Base-by-base conservation (phyloP, 495 filamentous ascomycete species). In the Corynascus novoguineensis region DNA sequence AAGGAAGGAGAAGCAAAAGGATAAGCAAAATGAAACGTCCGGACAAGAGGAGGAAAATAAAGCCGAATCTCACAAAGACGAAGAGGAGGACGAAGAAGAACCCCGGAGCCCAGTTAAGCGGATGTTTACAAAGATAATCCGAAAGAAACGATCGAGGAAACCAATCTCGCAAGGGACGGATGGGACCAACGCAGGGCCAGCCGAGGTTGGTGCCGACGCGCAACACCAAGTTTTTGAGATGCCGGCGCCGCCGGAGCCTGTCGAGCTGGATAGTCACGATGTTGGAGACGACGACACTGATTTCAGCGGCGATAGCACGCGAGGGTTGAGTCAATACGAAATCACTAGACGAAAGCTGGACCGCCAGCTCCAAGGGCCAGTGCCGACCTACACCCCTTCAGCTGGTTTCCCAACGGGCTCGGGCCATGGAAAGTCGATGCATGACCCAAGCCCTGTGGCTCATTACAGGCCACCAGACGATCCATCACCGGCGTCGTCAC, bases 151-250 rank as follows among this genome's bases (percentile, higher is more conserved):
- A 29, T 66, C 63, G 12, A 64, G 61, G 58, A 55, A 55, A 46
- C 49, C 64, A 2, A 35, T 22, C 8, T 32, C 29, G 11, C 59
- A 63, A 25, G 63, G 64, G 28, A 54, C 61, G 9, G 37, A 64
- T 25, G 58, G 53, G 31, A 61, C 38, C 38, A 66, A 58, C 12
- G 10, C 47, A 4, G 64, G 71, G 24, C 65, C 72, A 5, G 68
- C 66, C 25, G 77, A 79, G 60, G 76, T 80, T 5, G 74, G 64
- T 11, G 75, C 75, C 7, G 75, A 79, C 49, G 67, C 62, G 53
- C 67, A 62, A 35, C 76, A 79, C 55, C 77, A 77, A 60, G 61
- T 77, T 6, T 79, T 77, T 48, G 76, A 80, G 57, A 64, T 81
- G 52, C 73, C 77, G 17, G 77, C 70, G 11, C 70, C 74, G 1